A percentile compares a stretch with the other conserved stretches of the same genome.
Evolutionary conservation across 176 grass and related monocot genomes (phyloP).

Genomic region (Paspalum notatum): DNA sequence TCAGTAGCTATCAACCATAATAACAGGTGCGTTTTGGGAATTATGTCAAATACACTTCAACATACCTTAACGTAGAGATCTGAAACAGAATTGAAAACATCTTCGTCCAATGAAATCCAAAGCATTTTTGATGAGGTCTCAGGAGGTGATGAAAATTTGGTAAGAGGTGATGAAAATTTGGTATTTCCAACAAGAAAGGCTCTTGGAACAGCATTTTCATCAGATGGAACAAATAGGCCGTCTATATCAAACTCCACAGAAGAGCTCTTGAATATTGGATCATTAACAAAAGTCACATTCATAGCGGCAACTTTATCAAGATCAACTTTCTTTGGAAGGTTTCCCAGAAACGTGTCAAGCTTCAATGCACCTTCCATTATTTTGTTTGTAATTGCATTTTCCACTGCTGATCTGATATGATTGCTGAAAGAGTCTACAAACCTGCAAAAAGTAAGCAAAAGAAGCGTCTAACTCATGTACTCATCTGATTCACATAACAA

Average conservation of each 20-base stretch:
- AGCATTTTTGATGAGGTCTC: constrained; percentile 71
- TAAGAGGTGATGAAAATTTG: constrained; percentile 44
- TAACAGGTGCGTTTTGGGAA: background rate
- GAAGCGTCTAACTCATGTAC: background rate
- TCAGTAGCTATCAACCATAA: background rate
- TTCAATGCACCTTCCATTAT: constrained; percentile 68
- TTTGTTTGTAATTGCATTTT: constrained; percentile 77
- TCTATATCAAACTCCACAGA: constrained; percentile 93
- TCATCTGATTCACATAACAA: constrained; percentile 21
- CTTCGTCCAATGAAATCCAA: constrained; percentile 85
- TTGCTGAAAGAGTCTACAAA: constrained; percentile 83
- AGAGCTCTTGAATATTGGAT: constrained; percentile 72
- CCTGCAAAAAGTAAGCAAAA: constrained; percentile 53
- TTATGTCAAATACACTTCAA: constrained; percentile 7
- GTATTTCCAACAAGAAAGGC: constrained; percentile 37
- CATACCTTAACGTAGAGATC: constrained; percentile 80
- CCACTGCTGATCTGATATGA: constrained; percentile 79
- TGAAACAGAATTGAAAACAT: constrained; percentile 87
- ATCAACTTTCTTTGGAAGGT: constrained; percentile 82
- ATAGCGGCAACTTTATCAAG: constrained; percentile 67
- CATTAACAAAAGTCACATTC: constrained; percentile 87
- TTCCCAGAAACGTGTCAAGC: constrained; percentile 79
- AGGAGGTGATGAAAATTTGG: constrained; percentile 44
- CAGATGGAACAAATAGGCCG: constrained; percentile 73
- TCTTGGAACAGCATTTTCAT: constrained; percentile 27